Evolutionary conservation across 2,329 filamentous ascomycete genomes (phyloP).

Genomic region (Fusarium bulbicola): DNA sequence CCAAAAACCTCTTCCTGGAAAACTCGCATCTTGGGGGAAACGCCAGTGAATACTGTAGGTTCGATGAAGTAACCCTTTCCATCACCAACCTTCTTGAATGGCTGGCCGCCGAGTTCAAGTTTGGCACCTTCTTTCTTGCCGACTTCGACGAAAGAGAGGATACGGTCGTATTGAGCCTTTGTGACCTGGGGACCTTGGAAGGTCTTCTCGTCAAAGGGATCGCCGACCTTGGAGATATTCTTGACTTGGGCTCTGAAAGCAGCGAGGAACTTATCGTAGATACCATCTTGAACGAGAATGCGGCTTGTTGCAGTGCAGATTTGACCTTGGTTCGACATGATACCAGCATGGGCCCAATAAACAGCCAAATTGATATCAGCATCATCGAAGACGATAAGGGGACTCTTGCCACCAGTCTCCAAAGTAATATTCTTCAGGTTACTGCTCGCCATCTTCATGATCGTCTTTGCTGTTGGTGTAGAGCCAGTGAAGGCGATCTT

Average conservation of each 20-base stretch:
- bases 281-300: conserved; percentile 68
- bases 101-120: conserved; percentile 67
- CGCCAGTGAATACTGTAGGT: conserved; percentile 56
- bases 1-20: conserved; percentile 60
- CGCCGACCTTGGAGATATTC: conserved; percentile 69
- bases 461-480: conserved; percentile 74
- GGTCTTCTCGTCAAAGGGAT: conserved; percentile 74
- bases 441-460: conserved; percentile 78
- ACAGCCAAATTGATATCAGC: conserved; percentile 74
- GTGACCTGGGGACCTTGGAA: conserved; percentile 81
- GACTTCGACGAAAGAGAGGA: conserved; percentile 74
- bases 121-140: conserved; percentile 78
- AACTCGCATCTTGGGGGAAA: conserved; percentile 53
- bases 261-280: conserved; percentile 70
- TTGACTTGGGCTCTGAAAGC: conserved; percentile 21
- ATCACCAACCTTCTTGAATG: conserved; percentile 41
- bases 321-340: conserved; percentile 71
- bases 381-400: conserved; percentile 71
- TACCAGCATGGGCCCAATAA: conserved; percentile 62
- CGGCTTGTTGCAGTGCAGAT: conserved; percentile 72
- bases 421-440: conserved; percentile 74
- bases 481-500: conserved; percentile 85
- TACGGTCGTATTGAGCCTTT: conserved; percentile 73
- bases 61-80: conserved; percentile 58
- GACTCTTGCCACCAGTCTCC: conserved; percentile 74